These are phyloP conservation scores for Paramecium sexaurelia DNA, from an alignment of 73 alveolate species.

Conservation along the genomic window DNA sequence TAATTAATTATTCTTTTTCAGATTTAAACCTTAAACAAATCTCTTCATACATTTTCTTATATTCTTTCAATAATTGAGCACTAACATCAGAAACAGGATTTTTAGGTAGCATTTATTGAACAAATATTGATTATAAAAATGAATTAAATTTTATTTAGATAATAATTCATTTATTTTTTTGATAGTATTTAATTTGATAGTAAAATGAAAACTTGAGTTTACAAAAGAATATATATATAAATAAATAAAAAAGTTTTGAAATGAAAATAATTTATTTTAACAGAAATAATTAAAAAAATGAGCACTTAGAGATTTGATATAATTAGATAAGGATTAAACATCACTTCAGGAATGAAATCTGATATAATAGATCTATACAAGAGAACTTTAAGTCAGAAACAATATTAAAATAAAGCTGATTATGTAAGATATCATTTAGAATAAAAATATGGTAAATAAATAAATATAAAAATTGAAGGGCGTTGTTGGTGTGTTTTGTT, in stretches of 20 bases:
- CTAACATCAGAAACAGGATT: not conserved
- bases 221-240: not conserved
- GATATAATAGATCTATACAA: not conserved
- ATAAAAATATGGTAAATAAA: not conserved
- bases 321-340: slow-evolving; percentile 10
- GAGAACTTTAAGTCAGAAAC: not conserved
- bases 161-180: not conserved
- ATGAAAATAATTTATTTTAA: not conserved
- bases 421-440: not conserved
- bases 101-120: not conserved
- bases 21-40: not conserved
- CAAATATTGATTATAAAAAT: not conserved
- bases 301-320: not conserved
- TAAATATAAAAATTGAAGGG: not conserved
- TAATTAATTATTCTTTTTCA: not conserved
- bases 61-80: not conserved
- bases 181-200: not conserved
- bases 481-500: slow-evolving; percentile 44
- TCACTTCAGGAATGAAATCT: not conserved
- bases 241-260: not conserved
- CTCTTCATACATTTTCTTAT: slow-evolving; percentile 14
- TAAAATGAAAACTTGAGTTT: not conserved
- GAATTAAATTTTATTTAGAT: not conserved
- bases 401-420: slow-evolving; percentile 6
- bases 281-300: not conserved